Conservation (phyloP, 176 grass and related monocot species). For the Juncus inflexus region DNA sequence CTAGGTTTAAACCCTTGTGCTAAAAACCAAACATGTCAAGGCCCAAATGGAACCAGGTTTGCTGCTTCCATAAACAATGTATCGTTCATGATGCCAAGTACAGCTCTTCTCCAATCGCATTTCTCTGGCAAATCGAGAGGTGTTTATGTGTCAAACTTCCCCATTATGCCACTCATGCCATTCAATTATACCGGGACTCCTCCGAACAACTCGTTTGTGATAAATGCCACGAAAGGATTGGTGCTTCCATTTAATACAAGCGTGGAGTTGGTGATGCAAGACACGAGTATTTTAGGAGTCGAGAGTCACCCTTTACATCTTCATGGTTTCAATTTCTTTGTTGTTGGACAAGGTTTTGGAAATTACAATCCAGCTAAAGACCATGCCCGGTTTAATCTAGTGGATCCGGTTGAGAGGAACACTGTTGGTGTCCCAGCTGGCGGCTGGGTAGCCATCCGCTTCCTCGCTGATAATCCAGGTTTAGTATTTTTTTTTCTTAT, state of each 20-base stretch:
- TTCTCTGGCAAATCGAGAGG: slow-evolving; percentile 43
- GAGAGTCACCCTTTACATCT: slow-evolving; percentile 79
- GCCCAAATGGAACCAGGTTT: slow-evolving; percentile 65
- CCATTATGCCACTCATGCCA: slow-evolving; percentile 21
- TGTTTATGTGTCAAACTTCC: slow-evolving; percentile 54
- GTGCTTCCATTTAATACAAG: slow-evolving; percentile 41
- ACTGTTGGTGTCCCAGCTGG: slow-evolving; percentile 53
- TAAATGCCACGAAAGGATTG: slow-evolving; percentile 51
- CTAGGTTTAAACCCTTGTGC: slow-evolving; percentile 53
- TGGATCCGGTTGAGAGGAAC: slow-evolving; percentile 69
- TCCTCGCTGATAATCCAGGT: slow-evolving; percentile 72
- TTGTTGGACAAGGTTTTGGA: slow-evolving; percentile 62
- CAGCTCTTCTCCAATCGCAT: slow-evolving; percentile 62
- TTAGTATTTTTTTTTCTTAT: neutral
- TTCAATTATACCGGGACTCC: slow-evolving; percentile 73
- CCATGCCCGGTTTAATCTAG: slow-evolving; percentile 52
- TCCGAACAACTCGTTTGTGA: slow-evolving; percentile 52
- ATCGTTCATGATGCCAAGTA: slow-evolving; percentile 50
- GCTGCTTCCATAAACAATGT: slow-evolving; percentile 66
- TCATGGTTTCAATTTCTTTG: slow-evolving; percentile 74
- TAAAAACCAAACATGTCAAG: slow-evolving; percentile 64
- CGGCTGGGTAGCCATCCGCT: slow-evolving; percentile 65
- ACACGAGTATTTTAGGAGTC: slow-evolving; percentile 44
- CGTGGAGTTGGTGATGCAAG: slow-evolving; percentile 78
- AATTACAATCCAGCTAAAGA: slow-evolving; percentile 50